Evolutionary conservation across 257 asterid species (phyloP).

Genomic region (Fraxinus pennsylvanica): DNA sequence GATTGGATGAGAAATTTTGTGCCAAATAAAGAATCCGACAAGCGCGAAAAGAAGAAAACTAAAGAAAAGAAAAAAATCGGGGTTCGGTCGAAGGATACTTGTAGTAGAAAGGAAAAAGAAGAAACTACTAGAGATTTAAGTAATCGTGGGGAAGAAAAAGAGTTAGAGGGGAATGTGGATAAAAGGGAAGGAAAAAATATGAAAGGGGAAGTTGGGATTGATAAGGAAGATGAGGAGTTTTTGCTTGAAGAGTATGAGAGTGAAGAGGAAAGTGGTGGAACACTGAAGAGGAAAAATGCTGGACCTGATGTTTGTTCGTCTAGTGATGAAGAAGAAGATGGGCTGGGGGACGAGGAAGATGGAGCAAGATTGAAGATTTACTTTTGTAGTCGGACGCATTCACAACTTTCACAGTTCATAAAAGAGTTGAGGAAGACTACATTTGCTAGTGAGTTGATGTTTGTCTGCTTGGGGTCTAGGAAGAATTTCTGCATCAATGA

Average conservation of each 20-base stretch:
- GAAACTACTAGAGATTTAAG: slow-evolving; percentile 44
- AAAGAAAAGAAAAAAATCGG: slow-evolving; percentile 31
- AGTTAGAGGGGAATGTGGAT: slow-evolving; percentile 28
- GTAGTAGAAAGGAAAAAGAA: slow-evolving; percentile 28
- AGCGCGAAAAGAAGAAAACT: slow-evolving; percentile 29
- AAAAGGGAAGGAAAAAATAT: slow-evolving; percentile 32
- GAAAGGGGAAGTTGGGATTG: slow-evolving; percentile 36
- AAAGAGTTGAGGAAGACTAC: slow-evolving; percentile 87
- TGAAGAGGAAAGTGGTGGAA: slow-evolving; percentile 56
- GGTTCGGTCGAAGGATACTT: slow-evolving; percentile 24
- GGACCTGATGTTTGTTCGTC: slow-evolving; percentile 46
- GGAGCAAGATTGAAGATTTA: slow-evolving; percentile 62
- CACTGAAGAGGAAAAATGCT: slow-evolving; percentile 55
- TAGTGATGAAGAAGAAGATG: slow-evolving; percentile 72
- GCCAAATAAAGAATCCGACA: slow-evolving; percentile 45
- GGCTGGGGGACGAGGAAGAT: slow-evolving; percentile 46
- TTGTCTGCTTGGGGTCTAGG: slow-evolving; percentile 89
- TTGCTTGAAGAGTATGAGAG: slow-evolving; percentile 84
- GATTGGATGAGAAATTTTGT: slow-evolving; percentile 84
- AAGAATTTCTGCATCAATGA: slow-evolving; percentile 87
- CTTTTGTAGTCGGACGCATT: slow-evolving; percentile 94
- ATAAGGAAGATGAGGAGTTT: slow-evolving; percentile 64
- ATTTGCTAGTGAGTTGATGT: slow-evolving; percentile 71
- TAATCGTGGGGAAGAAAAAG: slow-evolving; percentile 32
- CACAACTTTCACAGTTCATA: slow-evolving; percentile 96